Base-by-base conservation (phyloP, 1,139 yeast species). In the Taphrina betulina region DNA sequence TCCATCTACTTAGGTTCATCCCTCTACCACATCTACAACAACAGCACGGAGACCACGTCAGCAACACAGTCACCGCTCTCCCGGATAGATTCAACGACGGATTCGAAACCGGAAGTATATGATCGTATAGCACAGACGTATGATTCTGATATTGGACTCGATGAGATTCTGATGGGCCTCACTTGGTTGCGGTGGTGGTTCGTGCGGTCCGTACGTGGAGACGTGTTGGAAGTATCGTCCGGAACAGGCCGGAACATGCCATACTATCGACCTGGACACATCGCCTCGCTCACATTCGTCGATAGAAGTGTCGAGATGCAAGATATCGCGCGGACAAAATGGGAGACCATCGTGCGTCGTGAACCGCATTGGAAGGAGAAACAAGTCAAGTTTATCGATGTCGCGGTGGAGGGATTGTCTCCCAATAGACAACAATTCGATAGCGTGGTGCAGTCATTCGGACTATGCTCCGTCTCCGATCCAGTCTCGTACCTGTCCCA, bases 231-330 rank as follows among this genome's bases (percentile, higher is more conserved):
- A 70, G 92, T 90, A 16, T 85, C 96, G 0, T 87, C 95, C 67
- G 98, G 98, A 57, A 92, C 98, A 0, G 98, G 98, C 3, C 78
- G 98, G 68, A 92, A 92, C 67, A 78, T 90, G 60, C 82, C 85
- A 46, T 89, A 84, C 67, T 72, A 89, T 63, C 76, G 82, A 57
- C 78, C 83, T 23, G 76, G 78, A 1, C 68, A 73, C 23, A 73
- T 90, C 42, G 75, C 77, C 42, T 84, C 95, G 0, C 78, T 87
- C 35, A 92, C 97, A 0, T 88, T 86, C 65, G 71, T 90, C 46
- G 98, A 92, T 68, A 79, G 96, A 1, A 85, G 96, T 0, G 68
- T 75, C 57, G 81, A 84, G 58, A 92, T 92, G 98, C 80, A 92
- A 71, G 86, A 85, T 63, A 75, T 83, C n/a, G 78, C 96, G 1